Conservation (phyloP, 2,329 filamentous ascomycete species). For the Fusarium sp. region DNA sequence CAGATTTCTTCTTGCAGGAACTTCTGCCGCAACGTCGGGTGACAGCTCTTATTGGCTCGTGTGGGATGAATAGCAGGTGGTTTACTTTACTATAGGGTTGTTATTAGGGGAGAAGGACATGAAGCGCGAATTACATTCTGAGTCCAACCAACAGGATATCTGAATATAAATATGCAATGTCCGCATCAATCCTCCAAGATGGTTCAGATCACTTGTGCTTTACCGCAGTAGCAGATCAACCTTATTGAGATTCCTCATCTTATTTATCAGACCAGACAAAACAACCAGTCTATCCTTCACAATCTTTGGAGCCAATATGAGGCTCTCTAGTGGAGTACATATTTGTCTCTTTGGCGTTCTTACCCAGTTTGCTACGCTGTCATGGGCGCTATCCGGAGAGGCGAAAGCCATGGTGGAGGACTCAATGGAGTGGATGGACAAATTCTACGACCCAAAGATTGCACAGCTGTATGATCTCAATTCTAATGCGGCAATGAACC, state of each 20-base stretch:
- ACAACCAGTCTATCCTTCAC: neutral
- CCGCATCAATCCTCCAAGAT: rapidly evolving
- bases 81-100: neutral
- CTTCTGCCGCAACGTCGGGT: neutral
- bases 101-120: neutral
- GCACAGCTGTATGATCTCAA: slow-evolving; percentile 25
- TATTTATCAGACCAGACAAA: neutral
- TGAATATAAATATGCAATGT: slow-evolving; percentile 22
- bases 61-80: slow-evolving; percentile 14
- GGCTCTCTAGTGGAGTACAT: neutral
- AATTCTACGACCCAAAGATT: slow-evolving; percentile 42
- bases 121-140: neutral
- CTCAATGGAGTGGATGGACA: slow-evolving; percentile 36
- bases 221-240: neutral
- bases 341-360: slow-evolving; percentile 10
- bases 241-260: neutral
- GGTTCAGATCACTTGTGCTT: neutral
- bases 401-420: slow-evolving; percentile 30
- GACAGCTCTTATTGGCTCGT: slow-evolving; percentile 4
- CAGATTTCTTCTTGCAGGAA: neutral
- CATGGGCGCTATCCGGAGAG: slow-evolving; percentile 22
- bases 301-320: slow-evolving; percentile 9
- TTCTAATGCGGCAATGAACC: slow-evolving; percentile 19
- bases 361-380: neutral
- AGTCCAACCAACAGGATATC: neutral